Evolutionary conservation across 2,329 filamentous ascomycete species (phyloP).

Genomic region (Penicillium oxalicum): DNA sequence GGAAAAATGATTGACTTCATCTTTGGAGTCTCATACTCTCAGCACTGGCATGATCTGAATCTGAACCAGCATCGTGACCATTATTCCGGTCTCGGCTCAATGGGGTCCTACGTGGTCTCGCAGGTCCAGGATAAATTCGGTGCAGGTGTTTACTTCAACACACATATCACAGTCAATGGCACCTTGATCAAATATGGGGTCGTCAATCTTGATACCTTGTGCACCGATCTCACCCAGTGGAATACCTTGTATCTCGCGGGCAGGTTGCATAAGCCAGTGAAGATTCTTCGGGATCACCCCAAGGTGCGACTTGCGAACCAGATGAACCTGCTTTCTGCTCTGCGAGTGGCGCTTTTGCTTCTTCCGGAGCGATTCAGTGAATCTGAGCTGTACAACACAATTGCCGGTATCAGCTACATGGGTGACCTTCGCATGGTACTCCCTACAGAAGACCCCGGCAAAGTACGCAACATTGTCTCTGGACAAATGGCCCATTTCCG

Average conservation of each 20-base stretch:
- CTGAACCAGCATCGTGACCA: slow-evolving; percentile 81
- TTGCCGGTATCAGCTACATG: slow-evolving; percentile 86
- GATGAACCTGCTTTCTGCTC: slow-evolving; percentile 85
- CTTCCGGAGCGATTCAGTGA: slow-evolving; percentile 81
- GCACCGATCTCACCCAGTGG: slow-evolving; percentile 81
- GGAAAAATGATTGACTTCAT: slow-evolving; percentile 99
- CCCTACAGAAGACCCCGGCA: slow-evolving; percentile 82
- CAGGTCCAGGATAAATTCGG: slow-evolving; percentile 81
- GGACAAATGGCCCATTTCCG: slow-evolving; percentile 90
- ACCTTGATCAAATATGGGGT: slow-evolving; percentile 97
- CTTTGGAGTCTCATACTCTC: slow-evolving; percentile 86
- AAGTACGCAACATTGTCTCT: slow-evolving; percentile 88
- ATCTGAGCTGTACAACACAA: slow-evolving; percentile 79
- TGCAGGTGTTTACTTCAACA: slow-evolving; percentile 96
- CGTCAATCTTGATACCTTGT: slow-evolving; percentile 85
- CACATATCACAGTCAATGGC: slow-evolving; percentile 88
- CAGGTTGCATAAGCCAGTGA: slow-evolving; percentile 92
- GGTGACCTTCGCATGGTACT: slow-evolving; percentile 94
- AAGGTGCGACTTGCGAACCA: slow-evolving; percentile 91
- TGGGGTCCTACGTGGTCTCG: slow-evolving; percentile 81
- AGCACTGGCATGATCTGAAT: slow-evolving; percentile 97
- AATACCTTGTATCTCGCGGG: slow-evolving; percentile 94
- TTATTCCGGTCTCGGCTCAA: slow-evolving; percentile 76
- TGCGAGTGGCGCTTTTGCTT: slow-evolving; percentile 82
- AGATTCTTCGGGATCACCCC: slow-evolving; percentile 91